Base-by-base conservation (phyloP, 345 rosid genomes). In the Citrus reticulata region DNA sequence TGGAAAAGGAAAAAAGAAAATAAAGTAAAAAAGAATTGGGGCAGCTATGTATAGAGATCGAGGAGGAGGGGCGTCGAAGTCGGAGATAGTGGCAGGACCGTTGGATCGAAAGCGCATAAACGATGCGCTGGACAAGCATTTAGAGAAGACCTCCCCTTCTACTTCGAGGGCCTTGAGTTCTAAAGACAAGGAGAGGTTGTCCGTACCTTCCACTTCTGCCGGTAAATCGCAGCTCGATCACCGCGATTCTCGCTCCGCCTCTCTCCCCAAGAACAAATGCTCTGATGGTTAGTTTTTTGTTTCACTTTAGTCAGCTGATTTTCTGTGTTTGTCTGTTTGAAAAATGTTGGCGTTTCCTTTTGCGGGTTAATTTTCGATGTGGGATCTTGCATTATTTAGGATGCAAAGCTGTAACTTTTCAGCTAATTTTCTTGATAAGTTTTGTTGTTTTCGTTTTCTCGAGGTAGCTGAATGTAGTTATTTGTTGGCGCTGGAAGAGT, bases 71-170 rank as follows among this genome's bases (percentile, higher is more conserved):
- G 84, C 93, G 1, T 95, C 94, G 85, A 90, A 88, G 86, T 84
- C 95, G 86, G 96, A 93, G 88, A 80, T 92, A 67, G 89, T 90
- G n/a, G 87, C 88, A 37, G 95, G 92, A 61, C 83, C 86, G 67
- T 77, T 87, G 68, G 98, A 95, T 88, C 95, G 97, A 37, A 90
- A 90, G 85, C 92, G 97, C 77, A 91, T 95, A 84, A 93, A 90
- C 60, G 96, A 93, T 81, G 97, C 93, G 68, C 89, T 95, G 77
- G 98, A 95, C 79, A 93, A 91, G 85, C 98, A 95, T 72, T 87
- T 95, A 1, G 94, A 91, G 89, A 95, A 93, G 89, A 87, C 95
- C 6, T 93, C 98, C 34, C 94, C 98, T 61, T 93, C 97, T 24
- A 90, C 98, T 77, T 93, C 98, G 39, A 88, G 95, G 80, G 88